Evolutionary conservation across 2,329 filamentous ascomycete species (phyloP).

Genomic region (Chalaropsis ovoidea): DNA sequence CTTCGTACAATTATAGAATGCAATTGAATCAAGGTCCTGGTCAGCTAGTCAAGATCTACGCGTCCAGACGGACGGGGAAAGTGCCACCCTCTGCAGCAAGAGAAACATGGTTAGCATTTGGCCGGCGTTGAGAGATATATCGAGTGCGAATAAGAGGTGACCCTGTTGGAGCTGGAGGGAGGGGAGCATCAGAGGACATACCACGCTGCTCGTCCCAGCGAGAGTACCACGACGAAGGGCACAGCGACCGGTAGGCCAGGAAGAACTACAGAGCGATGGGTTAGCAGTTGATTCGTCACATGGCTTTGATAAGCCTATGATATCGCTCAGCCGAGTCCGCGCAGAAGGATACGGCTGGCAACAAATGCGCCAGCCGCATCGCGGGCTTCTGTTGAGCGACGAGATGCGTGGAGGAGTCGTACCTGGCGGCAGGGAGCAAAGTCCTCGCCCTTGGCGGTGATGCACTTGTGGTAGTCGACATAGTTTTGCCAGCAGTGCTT

Average conservation of each 20-base stretch:
- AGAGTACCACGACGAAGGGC: constrained; percentile 86
- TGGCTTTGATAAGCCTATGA: not conserved
- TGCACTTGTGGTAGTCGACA: constrained; percentile 99
- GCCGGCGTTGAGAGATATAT: not conserved
- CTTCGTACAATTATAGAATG: constrained; percentile 10
- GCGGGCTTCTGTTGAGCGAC: not conserved
- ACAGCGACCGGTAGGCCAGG: constrained; percentile 92
- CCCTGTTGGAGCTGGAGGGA: not conserved
- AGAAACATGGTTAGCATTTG: constrained; percentile 29
- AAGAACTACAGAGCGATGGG: constrained; percentile 62
- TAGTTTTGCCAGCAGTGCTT: constrained; percentile 99
- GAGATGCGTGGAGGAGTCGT: constrained; percentile 30
- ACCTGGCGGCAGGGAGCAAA: constrained; percentile 96
- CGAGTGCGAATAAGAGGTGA: not conserved
- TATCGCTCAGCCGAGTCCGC: not conserved
- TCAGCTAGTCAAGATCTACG: constrained; percentile 34
- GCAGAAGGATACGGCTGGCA: not conserved
- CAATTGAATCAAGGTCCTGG: constrained; percentile 24
- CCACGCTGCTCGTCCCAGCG: constrained; percentile 97
- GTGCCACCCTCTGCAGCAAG: constrained; percentile 50
- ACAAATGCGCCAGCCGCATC: not conserved
- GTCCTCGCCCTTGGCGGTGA: constrained; percentile 95
- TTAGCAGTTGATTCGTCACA: not conserved
- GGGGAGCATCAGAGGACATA: constrained; percentile 39
- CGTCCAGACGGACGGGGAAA: constrained; percentile 57